Conservation (phyloP, 1,284 basidiomycete genomes). For the Rhodotorula sp. region DNA sequence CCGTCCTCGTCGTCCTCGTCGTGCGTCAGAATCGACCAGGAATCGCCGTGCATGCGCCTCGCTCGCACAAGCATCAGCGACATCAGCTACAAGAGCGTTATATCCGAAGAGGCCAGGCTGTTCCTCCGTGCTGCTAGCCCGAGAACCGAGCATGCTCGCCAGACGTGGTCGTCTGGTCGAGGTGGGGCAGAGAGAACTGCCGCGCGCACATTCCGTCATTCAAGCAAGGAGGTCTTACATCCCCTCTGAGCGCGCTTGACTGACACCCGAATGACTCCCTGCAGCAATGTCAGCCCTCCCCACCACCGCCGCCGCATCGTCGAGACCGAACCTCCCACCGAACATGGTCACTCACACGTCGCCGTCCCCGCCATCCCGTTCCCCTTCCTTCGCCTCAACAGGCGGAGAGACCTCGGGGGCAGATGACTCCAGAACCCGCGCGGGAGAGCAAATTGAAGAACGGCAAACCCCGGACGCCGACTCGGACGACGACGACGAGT, state of each 20-base stretch:
- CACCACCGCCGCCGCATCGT: background rate
- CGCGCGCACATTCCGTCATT: no score
- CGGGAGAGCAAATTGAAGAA: slow-evolving; percentile 35
- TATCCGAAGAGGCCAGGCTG: no score
- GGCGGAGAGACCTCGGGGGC: slow-evolving; percentile 43
- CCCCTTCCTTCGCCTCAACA: slow-evolving; percentile 45
- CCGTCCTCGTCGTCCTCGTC: background rate
- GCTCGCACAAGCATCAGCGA: background rate
- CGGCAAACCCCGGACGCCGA: slow-evolving; percentile 18
- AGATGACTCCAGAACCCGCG: slow-evolving; percentile 44
- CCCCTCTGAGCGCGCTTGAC: background rate
- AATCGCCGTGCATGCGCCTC: background rate
- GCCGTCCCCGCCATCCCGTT: slow-evolving; percentile 32
- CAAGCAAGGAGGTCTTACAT: no score
- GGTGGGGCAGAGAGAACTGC: no score
- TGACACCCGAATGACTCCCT: background rate
- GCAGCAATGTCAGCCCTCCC: background rate
- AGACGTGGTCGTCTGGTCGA: no score
- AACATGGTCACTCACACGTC: slow-evolving; percentile 12
- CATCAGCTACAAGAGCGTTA: background rate
- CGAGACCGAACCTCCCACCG: slow-evolving; percentile 3
- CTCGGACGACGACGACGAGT: slow-evolving; percentile 32
- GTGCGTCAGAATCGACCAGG: background rate
- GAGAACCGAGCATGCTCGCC: no score
- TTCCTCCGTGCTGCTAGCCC: no score